A percentile compares a stretch with the other conserved stretches of the same genome.
phyloP scores from a whole-genome alignment of 345 rosid genomes.

The Boechera retrofracta region DNA sequence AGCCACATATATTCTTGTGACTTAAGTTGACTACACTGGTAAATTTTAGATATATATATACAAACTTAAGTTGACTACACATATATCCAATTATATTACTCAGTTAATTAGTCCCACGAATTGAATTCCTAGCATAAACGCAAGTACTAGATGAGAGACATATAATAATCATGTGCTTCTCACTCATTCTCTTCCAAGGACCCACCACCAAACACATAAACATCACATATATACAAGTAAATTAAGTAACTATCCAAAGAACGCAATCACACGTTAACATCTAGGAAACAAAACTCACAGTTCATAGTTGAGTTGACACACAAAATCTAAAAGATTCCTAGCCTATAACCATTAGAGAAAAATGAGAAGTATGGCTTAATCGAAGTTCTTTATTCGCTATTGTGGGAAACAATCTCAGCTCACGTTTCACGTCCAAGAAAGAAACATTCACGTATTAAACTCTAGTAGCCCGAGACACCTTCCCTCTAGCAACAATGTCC shows the following conservation, averaged over 20 bases:
- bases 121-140: conserved; percentile 27
- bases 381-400: background rate
- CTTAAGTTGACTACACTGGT: too few relatives aligned
- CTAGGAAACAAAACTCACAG: conserved; percentile 15
- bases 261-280: conserved; percentile 19
- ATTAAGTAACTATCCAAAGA: background rate
- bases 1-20: too few relatives aligned
- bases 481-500: background rate
- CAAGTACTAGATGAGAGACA: conserved; percentile 28
- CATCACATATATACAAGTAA: conserved; percentile 18
- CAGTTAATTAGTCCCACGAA: conserved; percentile 12
- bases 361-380: background rate
- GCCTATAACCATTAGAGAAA: background rate
- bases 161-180: conserved; percentile 10
- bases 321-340: background rate
- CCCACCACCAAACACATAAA: conserved; percentile 38
- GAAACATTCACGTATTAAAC: too few relatives aligned
- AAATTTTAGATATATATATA: too few relatives aligned
- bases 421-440: background rate
- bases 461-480: too few relatives aligned
- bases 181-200: conserved; percentile 27
- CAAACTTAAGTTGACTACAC: background rate
- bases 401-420: background rate
- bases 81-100: background rate
- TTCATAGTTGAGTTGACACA: background rate